Percentiles rank a stretch among this genome's conserved stretches.
Evolutionary conservation across 176 grass and related monocot genomes (phyloP).

Genomic region (Paspalum vaginatum): DNA sequence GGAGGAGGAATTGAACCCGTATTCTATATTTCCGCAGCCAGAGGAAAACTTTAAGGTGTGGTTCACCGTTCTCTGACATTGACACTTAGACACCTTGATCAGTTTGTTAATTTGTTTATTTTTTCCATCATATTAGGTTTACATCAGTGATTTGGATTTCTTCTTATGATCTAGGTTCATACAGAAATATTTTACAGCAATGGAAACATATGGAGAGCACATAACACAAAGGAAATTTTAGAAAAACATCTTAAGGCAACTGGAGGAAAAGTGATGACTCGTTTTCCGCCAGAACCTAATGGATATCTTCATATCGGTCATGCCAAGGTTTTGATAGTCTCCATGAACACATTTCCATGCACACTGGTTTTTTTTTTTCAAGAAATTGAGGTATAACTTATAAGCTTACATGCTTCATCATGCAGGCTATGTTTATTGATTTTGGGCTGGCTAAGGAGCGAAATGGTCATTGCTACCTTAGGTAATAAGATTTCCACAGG

Average conservation of each 20-base stretch:
- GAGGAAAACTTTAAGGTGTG: conserved; percentile 89
- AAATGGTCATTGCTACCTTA: conserved; percentile 89
- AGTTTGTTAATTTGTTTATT: conserved; percentile 5
- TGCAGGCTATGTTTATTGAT: conserved; percentile 99
- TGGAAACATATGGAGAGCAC: conserved; percentile 89
- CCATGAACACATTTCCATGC: conserved; percentile 16
- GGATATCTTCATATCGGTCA: conserved; percentile 98
- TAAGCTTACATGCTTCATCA: conserved; percentile 40
- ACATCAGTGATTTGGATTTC: conserved; percentile 16
- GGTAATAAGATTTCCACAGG: conserved; percentile 49
- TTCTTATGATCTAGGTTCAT: conserved; percentile 63
- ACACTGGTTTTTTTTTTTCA: conserved; percentile 7
- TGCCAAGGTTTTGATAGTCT: conserved; percentile 74
- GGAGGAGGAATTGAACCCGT: conserved; percentile 97
- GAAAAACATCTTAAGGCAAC: conserved; percentile 91
- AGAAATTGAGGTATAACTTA: conserved; percentile 40
- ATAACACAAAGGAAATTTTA: conserved; percentile 82
- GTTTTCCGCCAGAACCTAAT: conserved; percentile 98
- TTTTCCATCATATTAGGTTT: conserved; percentile 22
- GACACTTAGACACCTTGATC: background rate
- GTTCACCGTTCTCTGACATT: conserved; percentile 14
- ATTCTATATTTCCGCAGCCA: conserved; percentile 89
- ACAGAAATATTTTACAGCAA: conserved; percentile 95
- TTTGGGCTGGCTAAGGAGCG: conserved; percentile 97
- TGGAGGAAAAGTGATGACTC: conserved; percentile 95